Evolutionary conservation across 305 asterid genomes (phyloP), one percentile per base, ranked within the genome.

Genomic region (Solanum hybrid): DNA sequence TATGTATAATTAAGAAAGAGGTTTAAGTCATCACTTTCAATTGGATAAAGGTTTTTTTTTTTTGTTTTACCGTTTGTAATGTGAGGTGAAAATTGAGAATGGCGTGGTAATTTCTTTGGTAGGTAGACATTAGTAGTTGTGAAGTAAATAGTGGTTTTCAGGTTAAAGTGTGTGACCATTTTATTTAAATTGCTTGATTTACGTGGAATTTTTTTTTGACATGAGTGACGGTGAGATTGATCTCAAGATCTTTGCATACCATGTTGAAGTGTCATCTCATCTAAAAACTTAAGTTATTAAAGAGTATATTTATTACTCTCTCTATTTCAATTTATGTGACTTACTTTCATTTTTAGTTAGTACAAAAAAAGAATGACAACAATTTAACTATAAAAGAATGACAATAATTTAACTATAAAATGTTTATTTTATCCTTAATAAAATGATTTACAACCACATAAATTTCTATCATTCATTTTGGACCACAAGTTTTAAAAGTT

Each of bases 1-100:
- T 34, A 77, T 77, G 1, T 46, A 46, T 46, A 51, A 51, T 51
- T 0, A 51, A 51, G n/a, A 42, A 42, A 42, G 18, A 71, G 3
- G 14, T 11, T 0, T 28, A 74, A 74, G 79, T 14, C 10, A 74
- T 74, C 36, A 13, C 37, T 74, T 74, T 13, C n/a, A 29, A 13
- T 74, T 0, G 10, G 5, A 28, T 28, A 31, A 22, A 22, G 1
- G 5, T 1, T 3, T 33, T 18, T 74, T 0, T 0, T 14, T 75
- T 3, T 29, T 8, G 29, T 71, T 76, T 5, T 11, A 28, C 69
- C 22, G 26, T 8, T 76, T 18, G 37, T 31, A 20, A n/a, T 37
- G 67, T 24, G 67, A 81, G 67, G 67, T 39, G 85, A 37, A 29
- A 79, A 36, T 79, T 36, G 20, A 79, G 86, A 79, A 36, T 9